phyloP scores from a whole-genome alignment of 1,284 basidiomycete species.

The Apiotrichum sp. region DNA sequence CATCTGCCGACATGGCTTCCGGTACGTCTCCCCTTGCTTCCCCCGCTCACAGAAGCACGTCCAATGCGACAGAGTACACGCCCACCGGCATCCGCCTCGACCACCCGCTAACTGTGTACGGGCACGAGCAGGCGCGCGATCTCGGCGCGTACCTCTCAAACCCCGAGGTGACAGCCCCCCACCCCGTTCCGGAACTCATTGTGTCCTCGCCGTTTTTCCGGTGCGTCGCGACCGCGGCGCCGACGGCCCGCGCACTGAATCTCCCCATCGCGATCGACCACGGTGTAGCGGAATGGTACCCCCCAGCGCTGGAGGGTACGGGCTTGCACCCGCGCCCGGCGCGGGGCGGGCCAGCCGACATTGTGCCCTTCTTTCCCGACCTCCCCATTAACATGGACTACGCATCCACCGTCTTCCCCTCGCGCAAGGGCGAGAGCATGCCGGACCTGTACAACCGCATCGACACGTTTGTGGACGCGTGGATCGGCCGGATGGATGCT shows the following conservation, averaged over 20 bases:
- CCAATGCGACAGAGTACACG: neutral
- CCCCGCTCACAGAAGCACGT: too few relatives aligned
- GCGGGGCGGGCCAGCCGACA: slow-evolving; percentile 14
- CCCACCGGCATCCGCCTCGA: neutral
- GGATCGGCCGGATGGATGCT: slow-evolving; percentile 33
- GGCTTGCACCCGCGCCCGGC: slow-evolving; percentile 43
- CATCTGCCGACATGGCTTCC: slow-evolving; percentile 50
- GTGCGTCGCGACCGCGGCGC: slow-evolving; percentile 50
- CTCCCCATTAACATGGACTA: slow-evolving; percentile 34
- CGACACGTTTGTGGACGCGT: slow-evolving; percentile 38
- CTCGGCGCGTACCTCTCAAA: slow-evolving; percentile 33
- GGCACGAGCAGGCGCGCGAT: slow-evolving; percentile 49
- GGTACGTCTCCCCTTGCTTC: slow-evolving; percentile 20
- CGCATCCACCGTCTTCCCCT: slow-evolving; percentile 46
- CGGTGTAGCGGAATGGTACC: slow-evolving; percentile 13
- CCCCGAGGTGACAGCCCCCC: slow-evolving; percentile 19
- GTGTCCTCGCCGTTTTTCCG: slow-evolving; percentile 48
- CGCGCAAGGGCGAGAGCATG: slow-evolving; percentile 47
- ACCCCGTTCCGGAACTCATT: slow-evolving; percentile 38
- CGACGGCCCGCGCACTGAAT: slow-evolving; percentile 30
- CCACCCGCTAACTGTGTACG: slow-evolving; percentile 21
- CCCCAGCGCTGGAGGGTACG: slow-evolving; percentile 15
- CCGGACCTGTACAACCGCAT: slow-evolving; percentile 43
- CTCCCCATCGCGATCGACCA: slow-evolving; percentile 10
- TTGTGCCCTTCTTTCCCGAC: slow-evolving; percentile 34